phyloP scores from a whole-genome alignment of 768 basidiomycete genomes.

The Tylopilus plumbeoviolaceoides region DNA sequence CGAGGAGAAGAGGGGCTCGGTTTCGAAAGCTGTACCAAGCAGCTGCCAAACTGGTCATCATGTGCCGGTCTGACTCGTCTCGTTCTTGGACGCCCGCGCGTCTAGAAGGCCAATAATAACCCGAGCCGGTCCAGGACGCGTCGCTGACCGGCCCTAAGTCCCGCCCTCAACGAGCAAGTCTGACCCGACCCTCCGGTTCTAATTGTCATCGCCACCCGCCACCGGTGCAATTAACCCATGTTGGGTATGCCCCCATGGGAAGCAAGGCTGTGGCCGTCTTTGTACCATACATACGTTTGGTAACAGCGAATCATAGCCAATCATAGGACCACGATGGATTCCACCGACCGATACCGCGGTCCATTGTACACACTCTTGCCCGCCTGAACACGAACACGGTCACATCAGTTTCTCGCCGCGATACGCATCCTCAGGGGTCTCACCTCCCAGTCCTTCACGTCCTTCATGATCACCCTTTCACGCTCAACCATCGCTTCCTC shows the following conservation, averaged over 20 bases:
- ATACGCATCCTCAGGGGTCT: constrained; percentile 34
- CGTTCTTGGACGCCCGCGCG: constrained; percentile 10
- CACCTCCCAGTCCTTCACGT: constrained; percentile 93
- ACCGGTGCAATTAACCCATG: constrained; percentile 24
- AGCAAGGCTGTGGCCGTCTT: constrained; percentile 20
- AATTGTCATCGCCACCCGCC: constrained; percentile 35
- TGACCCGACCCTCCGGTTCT: constrained; percentile 11
- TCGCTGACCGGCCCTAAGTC: constrained; percentile 22
- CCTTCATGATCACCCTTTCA: constrained; percentile 92
- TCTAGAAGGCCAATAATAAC: no score
- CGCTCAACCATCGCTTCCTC: constrained; percentile 70
- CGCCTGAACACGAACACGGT: constrained; percentile 52
- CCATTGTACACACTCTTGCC: constrained; percentile 88
- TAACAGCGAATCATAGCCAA: constrained; percentile 9
- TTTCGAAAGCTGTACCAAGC: constrained; percentile 29
- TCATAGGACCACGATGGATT: constrained; percentile 59
- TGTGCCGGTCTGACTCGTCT: constrained; percentile 42
- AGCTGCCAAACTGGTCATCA: constrained; percentile 34
- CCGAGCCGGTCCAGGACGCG: no score
- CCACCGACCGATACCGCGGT: constrained; percentile 58
- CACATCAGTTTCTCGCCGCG: constrained; percentile 15
- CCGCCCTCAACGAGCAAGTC: neutral
- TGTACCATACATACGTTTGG: constrained; percentile 12
- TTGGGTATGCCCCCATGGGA: constrained; percentile 4
- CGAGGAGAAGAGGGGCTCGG: constrained; percentile 44